Evolutionary conservation across 805 yeast genomes (phyloP).

Genomic region (Suhomyces kilbournensis): DNA sequence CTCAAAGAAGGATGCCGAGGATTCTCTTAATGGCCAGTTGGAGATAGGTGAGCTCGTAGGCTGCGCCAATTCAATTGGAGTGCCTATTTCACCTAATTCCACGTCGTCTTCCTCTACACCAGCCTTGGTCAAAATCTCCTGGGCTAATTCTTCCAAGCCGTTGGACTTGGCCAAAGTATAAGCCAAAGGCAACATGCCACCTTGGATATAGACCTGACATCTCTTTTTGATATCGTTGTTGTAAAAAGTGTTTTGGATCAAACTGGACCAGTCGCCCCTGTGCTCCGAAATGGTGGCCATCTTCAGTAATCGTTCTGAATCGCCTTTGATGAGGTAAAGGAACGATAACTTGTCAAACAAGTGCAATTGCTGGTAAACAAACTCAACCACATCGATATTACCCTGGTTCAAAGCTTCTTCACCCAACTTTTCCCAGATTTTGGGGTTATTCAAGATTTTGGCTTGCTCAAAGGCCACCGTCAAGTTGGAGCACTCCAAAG

Average conservation of each 20-base stretch:
- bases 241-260: conserved; percentile 80
- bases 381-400: conserved; percentile 78
- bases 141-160: conserved; percentile 75
- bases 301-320: conserved; percentile 65
- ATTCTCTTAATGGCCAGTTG: conserved; percentile 82
- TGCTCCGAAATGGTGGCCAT: conserved; percentile 90
- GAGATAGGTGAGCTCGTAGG: conserved; percentile 45
- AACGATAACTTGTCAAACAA: conserved; percentile 87
- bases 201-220: conserved; percentile 66
- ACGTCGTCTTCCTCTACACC: conserved; percentile 64
- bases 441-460: conserved; percentile 60
- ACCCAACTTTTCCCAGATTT: conserved; percentile 79
- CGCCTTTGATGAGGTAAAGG: conserved; percentile 83
- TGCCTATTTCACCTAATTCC: conserved; percentile 54
- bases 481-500: conserved; percentile 89
- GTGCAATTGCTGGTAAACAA: conserved; percentile 83
- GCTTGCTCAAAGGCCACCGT: conserved; percentile 89
- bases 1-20: conserved; percentile 78
- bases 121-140: conserved; percentile 64
- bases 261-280: conserved; percentile 75
- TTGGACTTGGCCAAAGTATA: conserved; percentile 88
- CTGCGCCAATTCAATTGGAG: conserved; percentile 42
- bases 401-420: conserved; percentile 89
- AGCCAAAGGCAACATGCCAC: conserved; percentile 85
- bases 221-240: conserved; percentile 73